Conservation (phyloP, 495 filamentous ascomycete species). For the Aspergillus avenaceus region DNA sequence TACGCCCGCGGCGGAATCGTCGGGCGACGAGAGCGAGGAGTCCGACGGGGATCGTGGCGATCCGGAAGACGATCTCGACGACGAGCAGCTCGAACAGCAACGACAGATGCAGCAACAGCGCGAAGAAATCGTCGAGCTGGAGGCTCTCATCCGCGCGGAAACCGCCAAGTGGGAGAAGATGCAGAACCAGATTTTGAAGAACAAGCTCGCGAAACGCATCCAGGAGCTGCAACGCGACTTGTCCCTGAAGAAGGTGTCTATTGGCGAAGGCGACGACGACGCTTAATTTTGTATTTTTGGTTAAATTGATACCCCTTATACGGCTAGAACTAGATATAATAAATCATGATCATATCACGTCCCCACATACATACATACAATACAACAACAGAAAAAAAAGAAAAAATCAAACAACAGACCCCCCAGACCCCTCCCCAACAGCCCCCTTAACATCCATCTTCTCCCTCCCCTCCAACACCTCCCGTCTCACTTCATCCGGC, state of each 20-base stretch:
- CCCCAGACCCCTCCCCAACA: conserved; percentile 25
- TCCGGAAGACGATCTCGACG: conserved; percentile 59
- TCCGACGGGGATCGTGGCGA: conserved; percentile 60
- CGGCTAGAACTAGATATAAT: no score
- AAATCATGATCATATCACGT: no score
- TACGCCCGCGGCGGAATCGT: conserved; percentile 40
- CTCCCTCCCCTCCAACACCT: conserved; percentile 22
- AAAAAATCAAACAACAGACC: conserved; percentile 27
- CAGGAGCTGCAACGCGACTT: conserved; percentile 45
- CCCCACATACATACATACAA: no score
- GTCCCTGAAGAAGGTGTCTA: conserved; percentile 44
- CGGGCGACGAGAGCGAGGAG: conserved; percentile 44
- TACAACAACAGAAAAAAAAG: no score
- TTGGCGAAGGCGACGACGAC: conserved; percentile 39
- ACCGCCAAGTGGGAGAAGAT: conserved; percentile 39
- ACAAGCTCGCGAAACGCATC: conserved; percentile 46
- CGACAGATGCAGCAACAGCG: conserved; percentile 46
- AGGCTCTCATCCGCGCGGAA: conserved; percentile 41
- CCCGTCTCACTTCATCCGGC: conserved; percentile 22
- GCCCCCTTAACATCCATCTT: conserved; percentile 30
- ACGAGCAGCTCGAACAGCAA: conserved; percentile 44
- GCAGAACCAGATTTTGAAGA: conserved; percentile 44
- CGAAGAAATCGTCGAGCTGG: conserved; percentile 47
- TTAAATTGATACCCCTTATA: conserved; percentile 19
- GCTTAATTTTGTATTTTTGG: conserved; percentile 14